These are phyloP conservation scores for Saraca asoca DNA, from an alignment of 331 rosid species.

Conservation along the genomic window DNA sequence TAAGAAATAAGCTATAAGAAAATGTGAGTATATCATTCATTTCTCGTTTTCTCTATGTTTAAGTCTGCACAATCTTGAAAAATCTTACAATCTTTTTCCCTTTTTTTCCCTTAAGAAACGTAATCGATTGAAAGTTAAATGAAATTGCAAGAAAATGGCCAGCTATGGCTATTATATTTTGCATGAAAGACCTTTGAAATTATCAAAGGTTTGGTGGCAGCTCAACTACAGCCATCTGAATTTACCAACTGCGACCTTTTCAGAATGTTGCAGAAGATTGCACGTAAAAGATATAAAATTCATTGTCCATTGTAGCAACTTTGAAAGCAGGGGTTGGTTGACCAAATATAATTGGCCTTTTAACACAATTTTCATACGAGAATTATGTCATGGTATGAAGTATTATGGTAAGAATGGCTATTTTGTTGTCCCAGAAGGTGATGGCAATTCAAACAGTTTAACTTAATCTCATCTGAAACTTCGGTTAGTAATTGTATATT, in stretches of 20 bases:
- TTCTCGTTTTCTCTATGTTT: too few relatives aligned
- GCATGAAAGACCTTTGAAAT: neutral
- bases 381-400: neutral
- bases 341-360: conserved; percentile 3
- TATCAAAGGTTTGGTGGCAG: conserved; percentile 4
- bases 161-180: neutral
- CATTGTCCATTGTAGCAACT: neutral
- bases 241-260: conserved; percentile 15
- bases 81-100: too few relatives aligned
- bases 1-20: too few relatives aligned
- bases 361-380: neutral
- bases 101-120: too few relatives aligned
- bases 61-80: too few relatives aligned
- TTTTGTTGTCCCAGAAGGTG: neutral
- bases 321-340: neutral
- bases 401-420: neutral
- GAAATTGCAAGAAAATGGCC: neutral
- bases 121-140: too few relatives aligned
- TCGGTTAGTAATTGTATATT: neutral
- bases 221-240: conserved; percentile 34
- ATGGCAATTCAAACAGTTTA: too few relatives aligned
- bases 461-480: neutral
- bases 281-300: neutral
- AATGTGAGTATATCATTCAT: too few relatives aligned
- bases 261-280: neutral